phyloP scores from a whole-genome alignment of 371 early-diverging fungal genomes.

The Mucor mucedo region DNA sequence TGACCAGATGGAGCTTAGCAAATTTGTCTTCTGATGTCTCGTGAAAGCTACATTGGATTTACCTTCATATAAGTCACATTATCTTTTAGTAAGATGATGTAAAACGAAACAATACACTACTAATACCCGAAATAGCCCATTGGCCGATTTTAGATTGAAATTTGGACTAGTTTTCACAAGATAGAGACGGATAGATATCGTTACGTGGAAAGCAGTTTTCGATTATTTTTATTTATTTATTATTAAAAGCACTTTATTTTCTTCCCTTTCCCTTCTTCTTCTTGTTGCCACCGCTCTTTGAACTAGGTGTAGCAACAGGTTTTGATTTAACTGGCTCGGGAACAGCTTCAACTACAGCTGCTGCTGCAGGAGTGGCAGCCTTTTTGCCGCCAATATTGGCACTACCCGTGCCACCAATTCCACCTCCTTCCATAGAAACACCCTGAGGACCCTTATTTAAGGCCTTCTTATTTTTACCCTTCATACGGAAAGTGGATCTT shows the following conservation, averaged over 20 bases:
- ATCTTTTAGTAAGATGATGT: too few relatives aligned
- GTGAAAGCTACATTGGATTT: too few relatives aligned
- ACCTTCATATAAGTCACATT: too few relatives aligned
- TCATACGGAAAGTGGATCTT: slow-evolving; percentile 60
- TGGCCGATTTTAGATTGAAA: too few relatives aligned
- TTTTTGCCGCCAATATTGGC: slow-evolving; percentile 67
- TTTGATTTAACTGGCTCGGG: slow-evolving; percentile 5
- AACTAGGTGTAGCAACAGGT: not conserved
- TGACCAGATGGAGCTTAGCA: too few relatives aligned
- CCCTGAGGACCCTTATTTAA: slow-evolving; percentile 63
- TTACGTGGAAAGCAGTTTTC: too few relatives aligned
- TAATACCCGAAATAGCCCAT: too few relatives aligned
- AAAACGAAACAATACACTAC: too few relatives aligned
- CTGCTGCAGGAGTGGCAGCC: not conserved
- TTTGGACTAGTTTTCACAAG: too few relatives aligned
- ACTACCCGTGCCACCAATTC: slow-evolving; percentile 74
- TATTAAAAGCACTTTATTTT: slow-evolving; percentile 3
- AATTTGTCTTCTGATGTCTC: too few relatives aligned
- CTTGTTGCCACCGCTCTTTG: slow-evolving; percentile 13
- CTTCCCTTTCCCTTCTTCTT: slow-evolving; percentile 31
- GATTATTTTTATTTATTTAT: too few relatives aligned
- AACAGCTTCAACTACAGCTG: not conserved
- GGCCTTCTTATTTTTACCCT: slow-evolving; percentile 65
- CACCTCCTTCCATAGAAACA: slow-evolving; percentile 64
- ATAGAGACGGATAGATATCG: too few relatives aligned